Evolutionary conservation across 2,329 filamentous ascomycete species (phyloP), one percentile per base, ranked within the genome.

Genomic region (Zymoseptoria ardabiliae): DNA sequence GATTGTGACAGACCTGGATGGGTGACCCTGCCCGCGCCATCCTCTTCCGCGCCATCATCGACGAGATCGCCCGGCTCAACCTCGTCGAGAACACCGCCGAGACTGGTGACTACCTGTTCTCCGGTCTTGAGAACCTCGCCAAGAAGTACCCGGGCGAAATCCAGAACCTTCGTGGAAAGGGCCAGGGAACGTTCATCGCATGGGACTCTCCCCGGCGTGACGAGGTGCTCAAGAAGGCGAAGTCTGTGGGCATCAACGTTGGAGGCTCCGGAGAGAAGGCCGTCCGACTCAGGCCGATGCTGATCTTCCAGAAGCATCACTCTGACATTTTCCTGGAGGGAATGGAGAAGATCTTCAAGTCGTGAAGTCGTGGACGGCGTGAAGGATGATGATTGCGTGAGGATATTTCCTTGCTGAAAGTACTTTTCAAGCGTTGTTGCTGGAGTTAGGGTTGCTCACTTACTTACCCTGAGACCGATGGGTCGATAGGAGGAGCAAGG

Each of bases 291-390:
- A 80, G 91, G 69, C 92, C 91, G 50, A 96, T 96, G 92, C 78
- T 97, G 68, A 87, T 92, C 70, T 94, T 97, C 81, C 89, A 96
- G 84, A 84, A 91, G 81, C 85, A 88, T 73, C 93, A 97, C 76
- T 92, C 88, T 21, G 90, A 96, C 76, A 85, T 96, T 61, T 78
- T 97, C 68, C 75, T 96, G 54, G 90, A 71, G 45, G 67, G 61
- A 30, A 57, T 73, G 50, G 70, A 73, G 66, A 72, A 70, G 67
- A 63, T 73, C 48, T 61, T 72, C 55, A 63, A 66, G 61, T 68
- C 68, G 50, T 72, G 54, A 66, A 48, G 4, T 22, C 51, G n/a
- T n/a, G 28, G 20, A 6, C 19, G 19, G 25, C 25, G 9, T 28
- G 25, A 8, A 28, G 25, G 25, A 28, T 28, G 25, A 28, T 28